These are phyloP conservation scores for Hypoxylon lenormandii DNA, from an alignment of 495 filamentous ascomycete genomes.

Conservation along the genomic window DNA sequence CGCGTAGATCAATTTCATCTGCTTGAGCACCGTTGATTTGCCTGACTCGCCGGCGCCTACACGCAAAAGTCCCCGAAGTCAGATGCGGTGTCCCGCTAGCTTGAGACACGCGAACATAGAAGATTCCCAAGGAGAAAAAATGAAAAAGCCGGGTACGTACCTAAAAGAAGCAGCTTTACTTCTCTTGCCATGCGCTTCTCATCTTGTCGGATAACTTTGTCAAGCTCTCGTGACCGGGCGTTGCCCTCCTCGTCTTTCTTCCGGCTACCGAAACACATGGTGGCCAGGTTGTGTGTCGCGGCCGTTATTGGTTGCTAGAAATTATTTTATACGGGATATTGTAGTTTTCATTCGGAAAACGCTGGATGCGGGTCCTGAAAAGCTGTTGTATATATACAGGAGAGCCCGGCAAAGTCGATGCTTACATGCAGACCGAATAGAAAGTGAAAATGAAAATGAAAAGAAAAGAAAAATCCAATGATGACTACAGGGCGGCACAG, in stretches of 20 bases:
- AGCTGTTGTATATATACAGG: conserved; percentile 26
- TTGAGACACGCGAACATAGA: conserved; percentile 31
- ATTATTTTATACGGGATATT: conserved; percentile 8
- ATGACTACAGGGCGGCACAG: conserved; percentile 20
- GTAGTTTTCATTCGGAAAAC: conserved; percentile 27
- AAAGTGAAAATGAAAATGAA: not conserved
- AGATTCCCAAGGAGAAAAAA: conserved; percentile 18
- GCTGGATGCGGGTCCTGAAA: not conserved
- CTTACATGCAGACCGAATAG: conserved; percentile 20
- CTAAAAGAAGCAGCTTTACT: conserved; percentile 85
- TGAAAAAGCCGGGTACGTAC: conserved; percentile 61
- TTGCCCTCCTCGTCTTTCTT: conserved; percentile 63
- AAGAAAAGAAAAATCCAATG: conserved; percentile 16
- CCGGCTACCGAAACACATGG: conserved; percentile 73
- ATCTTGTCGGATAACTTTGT: conserved; percentile 79
- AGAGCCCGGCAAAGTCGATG: conserved; percentile 4
- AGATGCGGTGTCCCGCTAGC: conserved; percentile 44
- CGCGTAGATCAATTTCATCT: conserved; percentile 98
- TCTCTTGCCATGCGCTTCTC: conserved; percentile 83
- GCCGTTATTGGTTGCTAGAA: conserved; percentile 3
- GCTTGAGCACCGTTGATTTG: conserved; percentile 97
- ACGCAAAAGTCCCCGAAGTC: conserved; percentile 35
- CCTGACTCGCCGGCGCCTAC: conserved; percentile 96
- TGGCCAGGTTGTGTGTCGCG: conserved; percentile 45
- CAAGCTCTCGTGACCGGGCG: conserved; percentile 73